A percentile compares a stretch with the other conserved stretches of the same genome.
These are phyloP conservation scores for Brettanomyces nanus DNA, from an alignment of 805 yeast genomes.

Conservation along the genomic window DNA sequence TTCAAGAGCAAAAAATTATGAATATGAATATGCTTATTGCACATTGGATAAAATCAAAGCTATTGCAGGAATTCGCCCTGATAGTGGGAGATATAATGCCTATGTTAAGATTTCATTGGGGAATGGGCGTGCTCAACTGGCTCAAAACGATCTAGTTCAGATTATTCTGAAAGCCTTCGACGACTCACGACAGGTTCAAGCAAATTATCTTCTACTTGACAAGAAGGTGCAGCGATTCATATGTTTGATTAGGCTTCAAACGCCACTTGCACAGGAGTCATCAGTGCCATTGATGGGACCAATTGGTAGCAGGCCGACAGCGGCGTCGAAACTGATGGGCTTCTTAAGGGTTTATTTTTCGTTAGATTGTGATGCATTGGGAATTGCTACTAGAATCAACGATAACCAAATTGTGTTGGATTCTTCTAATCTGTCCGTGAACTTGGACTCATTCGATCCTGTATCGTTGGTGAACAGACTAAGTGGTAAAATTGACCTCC, in stretches of 20 bases:
- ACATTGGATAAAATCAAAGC: conserved; percentile 7
- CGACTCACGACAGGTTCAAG: conserved; percentile 2
- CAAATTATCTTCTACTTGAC: conserved; percentile 4
- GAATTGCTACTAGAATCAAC: conserved; percentile 4
- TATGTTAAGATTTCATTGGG: conserved; percentile 2
- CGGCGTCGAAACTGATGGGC: neutral
- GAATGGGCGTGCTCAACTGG: conserved; percentile 6
- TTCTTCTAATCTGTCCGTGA: conserved; percentile 5
- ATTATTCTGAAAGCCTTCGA: conserved; percentile 4
- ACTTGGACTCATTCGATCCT: conserved; percentile 12
- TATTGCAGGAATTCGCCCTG: neutral
- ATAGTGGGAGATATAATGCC: neutral
- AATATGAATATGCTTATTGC: conserved; percentile 4
- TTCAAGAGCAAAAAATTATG: conserved; percentile 4
- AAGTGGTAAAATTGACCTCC: conserved; percentile 33
- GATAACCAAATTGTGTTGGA: conserved; percentile 12
- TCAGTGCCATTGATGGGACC: neutral
- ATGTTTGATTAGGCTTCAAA: too few species aligned
- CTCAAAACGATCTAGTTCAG: conserved; percentile 7
- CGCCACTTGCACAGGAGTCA: too few species aligned
- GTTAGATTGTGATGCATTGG: conserved; percentile 4
- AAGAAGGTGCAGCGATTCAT: neutral
- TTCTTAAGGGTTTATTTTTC: conserved; percentile 1
- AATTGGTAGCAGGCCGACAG: neutral
- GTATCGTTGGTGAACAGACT: conserved; percentile 14